A percentile compares a stretch with the other conserved stretches of the same genome.
These are phyloP conservation scores for Helenozyma rhizophorensis DNA, from an alignment of 805 yeast genomes.

Conservation along the genomic window DNA sequence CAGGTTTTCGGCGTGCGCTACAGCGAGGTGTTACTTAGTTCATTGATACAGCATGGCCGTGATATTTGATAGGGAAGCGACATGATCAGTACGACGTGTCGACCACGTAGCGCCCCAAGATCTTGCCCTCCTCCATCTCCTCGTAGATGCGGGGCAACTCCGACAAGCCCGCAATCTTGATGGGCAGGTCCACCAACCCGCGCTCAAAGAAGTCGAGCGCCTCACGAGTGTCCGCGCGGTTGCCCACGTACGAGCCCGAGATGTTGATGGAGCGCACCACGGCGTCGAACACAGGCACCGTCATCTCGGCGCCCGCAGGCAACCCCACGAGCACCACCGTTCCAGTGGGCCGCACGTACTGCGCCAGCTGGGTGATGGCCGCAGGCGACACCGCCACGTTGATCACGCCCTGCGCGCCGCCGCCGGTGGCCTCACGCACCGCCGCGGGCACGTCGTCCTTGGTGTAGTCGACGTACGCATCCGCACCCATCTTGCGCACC, in stretches of 20 bases:
- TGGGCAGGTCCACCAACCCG: constrained; percentile 8
- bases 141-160: constrained; percentile 8
- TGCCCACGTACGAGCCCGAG: constrained; percentile 10
- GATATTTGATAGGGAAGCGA: too few relatives aligned
- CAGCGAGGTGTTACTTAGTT: too few relatives aligned
- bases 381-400: constrained; percentile 8
- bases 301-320: constrained; percentile 9
- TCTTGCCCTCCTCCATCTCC: constrained; percentile 8
- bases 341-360: constrained; percentile 9
- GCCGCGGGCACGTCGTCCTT: constrained; percentile 3
- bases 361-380: constrained; percentile 10
- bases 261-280: constrained; percentile 7
- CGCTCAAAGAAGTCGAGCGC: constrained; percentile 11
- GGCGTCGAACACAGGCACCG: constrained; percentile 6
- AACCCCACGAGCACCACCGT: constrained; percentile 11
- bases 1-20: too few relatives aligned
- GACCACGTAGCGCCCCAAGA: constrained; percentile 11
- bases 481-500: constrained; percentile 8
- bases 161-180: constrained; percentile 10
- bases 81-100: constrained; percentile 7
- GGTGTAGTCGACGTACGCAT: constrained; percentile 8
- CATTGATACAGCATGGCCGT: too few relatives aligned
- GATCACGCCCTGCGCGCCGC: constrained; percentile 11
- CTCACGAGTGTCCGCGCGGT: constrained; percentile 11
- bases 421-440: constrained; percentile 6